Percentiles rank a stretch among this genome's conserved stretches.
phyloP scores from a whole-genome alignment of 768 basidiomycete species.

The Favolaschia claudopus region DNA sequence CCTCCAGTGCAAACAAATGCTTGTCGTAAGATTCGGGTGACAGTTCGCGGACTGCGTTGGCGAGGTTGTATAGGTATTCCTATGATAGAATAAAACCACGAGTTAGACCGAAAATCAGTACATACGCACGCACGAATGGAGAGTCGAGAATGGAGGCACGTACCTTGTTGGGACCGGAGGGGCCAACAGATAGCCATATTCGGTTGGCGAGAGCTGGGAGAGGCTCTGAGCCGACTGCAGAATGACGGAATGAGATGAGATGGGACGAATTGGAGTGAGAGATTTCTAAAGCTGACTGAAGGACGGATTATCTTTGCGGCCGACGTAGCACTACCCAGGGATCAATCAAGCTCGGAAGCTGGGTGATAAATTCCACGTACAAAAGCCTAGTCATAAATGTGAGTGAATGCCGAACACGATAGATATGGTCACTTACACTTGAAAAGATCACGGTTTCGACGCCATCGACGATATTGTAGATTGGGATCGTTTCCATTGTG shows the following conservation, averaged over 20 bases:
- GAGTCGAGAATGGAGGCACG: background rate
- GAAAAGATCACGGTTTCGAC: conserved; percentile 63
- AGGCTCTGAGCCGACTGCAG: conserved; percentile 82
- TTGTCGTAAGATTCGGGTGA: conserved; percentile 79
- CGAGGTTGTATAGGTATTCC: conserved; percentile 90
- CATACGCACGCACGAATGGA: background rate
- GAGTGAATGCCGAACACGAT: no score
- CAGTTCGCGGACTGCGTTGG: conserved; percentile 73
- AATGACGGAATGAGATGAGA: background rate
- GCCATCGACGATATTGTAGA: conserved; percentile 66
- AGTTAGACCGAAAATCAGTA: background rate
- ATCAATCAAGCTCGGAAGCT: background rate
- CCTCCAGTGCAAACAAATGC: conserved; percentile 82
- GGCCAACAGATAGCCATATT: conserved; percentile 82
- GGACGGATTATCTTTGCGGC: conserved; percentile 85
- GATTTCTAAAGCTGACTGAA: conserved; percentile 70
- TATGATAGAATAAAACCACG: conserved; percentile 34
- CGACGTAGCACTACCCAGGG: conserved; percentile 82
- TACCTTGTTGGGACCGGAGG: conserved; percentile 92
- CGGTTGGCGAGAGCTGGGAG: conserved; percentile 69
- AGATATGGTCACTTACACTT: conserved; percentile 47
- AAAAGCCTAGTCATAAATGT: conserved; percentile 53
- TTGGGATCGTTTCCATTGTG: conserved; percentile 78
- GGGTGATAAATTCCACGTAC: conserved; percentile 42
- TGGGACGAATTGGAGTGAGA: background rate